These are phyloP conservation scores for Musa schizocarpa DNA, from an alignment of 176 grass and related monocot species.

Conservation along the genomic window DNA sequence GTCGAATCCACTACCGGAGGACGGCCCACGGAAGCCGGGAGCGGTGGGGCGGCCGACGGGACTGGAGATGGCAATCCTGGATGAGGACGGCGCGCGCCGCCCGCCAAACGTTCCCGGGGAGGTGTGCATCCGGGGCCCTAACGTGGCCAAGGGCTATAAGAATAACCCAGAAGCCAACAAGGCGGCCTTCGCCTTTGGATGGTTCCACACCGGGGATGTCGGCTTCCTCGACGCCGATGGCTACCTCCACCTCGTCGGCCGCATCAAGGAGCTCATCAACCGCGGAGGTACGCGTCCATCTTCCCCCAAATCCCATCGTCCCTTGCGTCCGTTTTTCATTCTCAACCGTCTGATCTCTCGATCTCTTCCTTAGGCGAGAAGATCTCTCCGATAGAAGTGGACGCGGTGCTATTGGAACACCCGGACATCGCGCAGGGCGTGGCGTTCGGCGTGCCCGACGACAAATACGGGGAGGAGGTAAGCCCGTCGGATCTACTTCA, in stretches of 20 bases:
- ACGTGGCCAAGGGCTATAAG: slow-evolving; percentile 73
- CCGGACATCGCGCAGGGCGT: slow-evolving; percentile 61
- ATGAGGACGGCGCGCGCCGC: slow-evolving; percentile 29
- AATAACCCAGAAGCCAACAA: slow-evolving; percentile 49
- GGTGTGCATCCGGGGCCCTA: slow-evolving; percentile 72
- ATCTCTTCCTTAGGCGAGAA: slow-evolving; percentile 49
- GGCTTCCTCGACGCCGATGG: slow-evolving; percentile 50
- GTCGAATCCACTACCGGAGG: slow-evolving; percentile 75
- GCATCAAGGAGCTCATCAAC: slow-evolving; percentile 98
- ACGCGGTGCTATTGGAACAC: slow-evolving; percentile 60
- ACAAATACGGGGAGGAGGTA: slow-evolving; percentile 80
- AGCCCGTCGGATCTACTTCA: neutral
- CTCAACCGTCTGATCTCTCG: neutral
- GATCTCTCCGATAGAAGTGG: slow-evolving; percentile 95
- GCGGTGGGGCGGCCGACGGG: slow-evolving; percentile 66
- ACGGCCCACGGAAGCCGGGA: slow-evolving; percentile 40
- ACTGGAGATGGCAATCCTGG: slow-evolving; percentile 54
- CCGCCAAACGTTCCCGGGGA: slow-evolving; percentile 32
- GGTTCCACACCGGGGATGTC: slow-evolving; percentile 96
- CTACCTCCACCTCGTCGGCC: slow-evolving; percentile 56
- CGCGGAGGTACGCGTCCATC: slow-evolving; percentile 38
- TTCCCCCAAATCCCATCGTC: neutral
- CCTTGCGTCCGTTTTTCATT: neutral
- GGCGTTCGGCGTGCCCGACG: slow-evolving; percentile 72
- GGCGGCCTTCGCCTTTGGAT: slow-evolving; percentile 55